Conservation (phyloP, 257 asterid genomes). For the Gentiana macrophylla region DNA sequence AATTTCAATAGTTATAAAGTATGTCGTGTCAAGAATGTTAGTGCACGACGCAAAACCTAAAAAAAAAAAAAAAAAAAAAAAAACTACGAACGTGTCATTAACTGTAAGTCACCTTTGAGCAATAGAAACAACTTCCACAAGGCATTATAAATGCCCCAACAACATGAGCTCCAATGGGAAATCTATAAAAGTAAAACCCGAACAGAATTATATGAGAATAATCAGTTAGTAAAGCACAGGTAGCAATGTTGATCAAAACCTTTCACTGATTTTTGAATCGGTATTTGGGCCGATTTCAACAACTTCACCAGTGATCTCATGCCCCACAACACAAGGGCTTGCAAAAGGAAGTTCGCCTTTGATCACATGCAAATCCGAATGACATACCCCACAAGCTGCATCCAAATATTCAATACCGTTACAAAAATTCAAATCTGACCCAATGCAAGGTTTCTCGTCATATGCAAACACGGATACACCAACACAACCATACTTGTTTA, state of each 20-base stretch:
- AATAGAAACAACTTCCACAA: constrained; percentile 88
- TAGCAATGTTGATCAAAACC: constrained; percentile 28
- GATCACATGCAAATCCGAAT: constrained; percentile 90
- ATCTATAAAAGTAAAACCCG: constrained; percentile 24
- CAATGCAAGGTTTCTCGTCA: too few species aligned
- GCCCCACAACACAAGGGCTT: constrained; percentile 92
- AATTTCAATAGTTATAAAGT: background rate
- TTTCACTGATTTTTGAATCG: constrained; percentile 52
- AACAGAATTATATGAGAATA: background rate
- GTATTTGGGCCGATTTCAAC: constrained; percentile 81
- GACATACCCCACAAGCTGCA: constrained; percentile 99
- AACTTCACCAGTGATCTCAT: constrained; percentile 97
- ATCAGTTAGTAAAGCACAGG: too few species aligned
- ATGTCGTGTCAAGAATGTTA: too few species aligned
- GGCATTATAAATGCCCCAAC: constrained; percentile 99
- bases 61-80: background rate
- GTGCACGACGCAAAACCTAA: background rate
- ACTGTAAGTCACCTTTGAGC: constrained; percentile 51
- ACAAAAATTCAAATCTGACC: background rate
- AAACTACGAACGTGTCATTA: too few species aligned
- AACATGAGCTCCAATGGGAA: constrained; percentile 77
- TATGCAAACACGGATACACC: too few species aligned
- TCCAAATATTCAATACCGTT: constrained; percentile 1
- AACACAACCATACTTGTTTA: too few species aligned
- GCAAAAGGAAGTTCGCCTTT: constrained; percentile 97